These are phyloP conservation scores for Colletotrichum somersetense DNA, from an alignment of 2,329 filamentous ascomycete species.

Conservation along the genomic window DNA sequence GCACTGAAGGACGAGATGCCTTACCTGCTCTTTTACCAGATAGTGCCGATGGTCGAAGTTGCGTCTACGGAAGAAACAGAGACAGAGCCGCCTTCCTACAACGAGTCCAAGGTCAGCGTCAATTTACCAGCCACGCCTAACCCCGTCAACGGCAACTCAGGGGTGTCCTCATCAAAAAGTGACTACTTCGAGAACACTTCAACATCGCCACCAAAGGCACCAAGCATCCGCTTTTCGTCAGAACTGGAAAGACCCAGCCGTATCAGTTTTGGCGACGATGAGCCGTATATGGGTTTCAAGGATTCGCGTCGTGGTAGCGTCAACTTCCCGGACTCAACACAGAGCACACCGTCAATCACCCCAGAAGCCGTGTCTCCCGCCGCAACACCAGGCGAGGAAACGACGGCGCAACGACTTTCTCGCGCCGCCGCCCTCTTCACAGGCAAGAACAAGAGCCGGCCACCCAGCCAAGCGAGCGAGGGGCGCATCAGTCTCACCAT, in stretches of 20 bases:
- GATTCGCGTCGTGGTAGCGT: constrained; percentile 65
- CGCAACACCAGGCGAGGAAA: constrained; percentile 64
- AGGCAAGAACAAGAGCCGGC: constrained; percentile 63
- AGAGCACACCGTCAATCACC: constrained; percentile 54
- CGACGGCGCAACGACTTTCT: constrained; percentile 66
- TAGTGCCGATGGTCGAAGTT: constrained; percentile 85
- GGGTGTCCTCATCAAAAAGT: constrained; percentile 51
- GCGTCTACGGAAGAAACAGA: constrained; percentile 62
- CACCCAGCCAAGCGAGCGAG: constrained; percentile 70
- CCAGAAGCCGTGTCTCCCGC: constrained; percentile 54
- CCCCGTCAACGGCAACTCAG: constrained; percentile 47
- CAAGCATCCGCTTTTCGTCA: constrained; percentile 67
- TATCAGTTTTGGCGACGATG: constrained; percentile 60
- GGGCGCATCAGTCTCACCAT: constrained; percentile 69
- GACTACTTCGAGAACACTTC: constrained; percentile 60
- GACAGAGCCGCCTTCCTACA: constrained; percentile 70
- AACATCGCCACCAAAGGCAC: constrained; percentile 54
- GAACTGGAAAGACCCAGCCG: constrained; percentile 65
- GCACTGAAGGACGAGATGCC: constrained; percentile 89
- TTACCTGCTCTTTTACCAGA: constrained; percentile 95
- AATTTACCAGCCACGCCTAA: constrained; percentile 49
- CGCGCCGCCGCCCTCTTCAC: constrained; percentile 69
- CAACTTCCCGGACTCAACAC: constrained; percentile 60
- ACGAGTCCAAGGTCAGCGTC: constrained; percentile 61
- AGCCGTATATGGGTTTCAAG: constrained; percentile 50